A percentile compares a stretch with the other conserved stretches of the same genome.
These are phyloP conservation scores for Diaporthe capsici DNA, from an alignment of 2,329 filamentous ascomycete genomes.

Conservation along the genomic window DNA sequence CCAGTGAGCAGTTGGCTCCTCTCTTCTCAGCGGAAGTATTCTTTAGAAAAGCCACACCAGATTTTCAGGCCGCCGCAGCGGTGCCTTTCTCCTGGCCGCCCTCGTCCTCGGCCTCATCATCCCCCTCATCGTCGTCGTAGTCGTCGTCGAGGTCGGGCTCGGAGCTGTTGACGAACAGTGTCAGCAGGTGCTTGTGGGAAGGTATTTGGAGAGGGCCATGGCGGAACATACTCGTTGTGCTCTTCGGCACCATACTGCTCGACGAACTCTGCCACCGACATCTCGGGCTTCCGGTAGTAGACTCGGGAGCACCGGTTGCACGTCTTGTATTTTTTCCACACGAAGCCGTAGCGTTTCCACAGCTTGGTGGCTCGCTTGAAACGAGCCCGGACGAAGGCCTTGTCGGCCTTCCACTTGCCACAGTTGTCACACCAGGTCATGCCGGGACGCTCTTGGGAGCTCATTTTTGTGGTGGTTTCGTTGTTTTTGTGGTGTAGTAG, in stretches of 20 bases:
- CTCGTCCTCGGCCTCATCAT: too few relatives aligned
- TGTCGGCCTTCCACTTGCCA: not conserved
- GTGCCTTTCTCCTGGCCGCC: too few relatives aligned
- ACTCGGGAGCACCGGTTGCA: not conserved
- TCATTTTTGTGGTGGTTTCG: not conserved
- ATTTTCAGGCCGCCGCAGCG: not conserved
- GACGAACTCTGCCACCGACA: not conserved
- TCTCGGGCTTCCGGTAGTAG: not conserved
- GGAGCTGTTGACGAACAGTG: not conserved
- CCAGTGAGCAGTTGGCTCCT: not conserved
- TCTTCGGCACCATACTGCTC: not conserved
- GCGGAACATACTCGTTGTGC: not conserved
- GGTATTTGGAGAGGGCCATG: accelerated
- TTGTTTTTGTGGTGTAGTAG: too few relatives aligned
- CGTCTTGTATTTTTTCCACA: not conserved
- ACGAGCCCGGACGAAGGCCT: not conserved
- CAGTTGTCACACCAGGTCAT: not conserved
- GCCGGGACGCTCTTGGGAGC: too few relatives aligned
- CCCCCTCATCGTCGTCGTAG: too few relatives aligned
- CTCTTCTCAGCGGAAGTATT: not conserved
- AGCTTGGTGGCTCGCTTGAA: not conserved
- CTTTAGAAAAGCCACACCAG: not conserved
- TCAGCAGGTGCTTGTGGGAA: not conserved
- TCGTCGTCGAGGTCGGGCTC: not conserved
- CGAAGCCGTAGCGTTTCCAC: not conserved